Conservation (phyloP, 139 green algal genomes). For the Coelastrella sp. region DNA sequence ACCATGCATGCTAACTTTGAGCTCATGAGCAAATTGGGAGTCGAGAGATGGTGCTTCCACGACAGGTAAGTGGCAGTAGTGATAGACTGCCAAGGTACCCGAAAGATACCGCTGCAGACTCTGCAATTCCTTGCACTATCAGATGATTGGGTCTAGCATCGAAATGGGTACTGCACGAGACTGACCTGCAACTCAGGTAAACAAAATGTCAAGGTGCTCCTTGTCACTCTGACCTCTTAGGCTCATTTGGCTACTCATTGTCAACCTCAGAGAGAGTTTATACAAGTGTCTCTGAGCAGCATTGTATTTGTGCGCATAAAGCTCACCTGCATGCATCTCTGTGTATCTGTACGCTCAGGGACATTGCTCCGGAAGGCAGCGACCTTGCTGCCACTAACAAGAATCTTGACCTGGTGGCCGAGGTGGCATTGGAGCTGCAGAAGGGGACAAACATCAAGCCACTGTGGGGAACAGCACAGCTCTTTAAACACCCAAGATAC, state of each 20-base stretch:
- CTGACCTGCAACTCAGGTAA: too few relatives aligned
- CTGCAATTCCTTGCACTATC: too few relatives aligned
- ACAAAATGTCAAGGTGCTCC: too few relatives aligned
- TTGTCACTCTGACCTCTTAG: too few relatives aligned
- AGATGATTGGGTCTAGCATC: too few relatives aligned
- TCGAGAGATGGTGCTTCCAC: conserved; percentile 85
- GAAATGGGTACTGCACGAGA: too few relatives aligned
- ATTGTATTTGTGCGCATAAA: not conserved
- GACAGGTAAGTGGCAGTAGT: conserved; percentile 56
- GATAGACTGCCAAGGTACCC: not conserved
- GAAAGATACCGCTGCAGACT: not conserved
- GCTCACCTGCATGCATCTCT: not conserved
- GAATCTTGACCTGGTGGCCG: conserved; percentile 52
- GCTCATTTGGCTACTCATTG: too few relatives aligned
- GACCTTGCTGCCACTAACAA: conserved; percentile 63
- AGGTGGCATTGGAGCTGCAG: conserved; percentile 63
- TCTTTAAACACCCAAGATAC: conserved; percentile 84
- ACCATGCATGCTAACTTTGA: conserved; percentile 81
- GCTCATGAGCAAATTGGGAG: conserved; percentile 77
- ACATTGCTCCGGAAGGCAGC: conserved; percentile 70
- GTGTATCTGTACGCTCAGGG: conserved; percentile 48
- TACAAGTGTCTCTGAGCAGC: not conserved
- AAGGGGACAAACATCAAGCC: conserved; percentile 56
- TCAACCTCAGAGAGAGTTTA: too few relatives aligned
- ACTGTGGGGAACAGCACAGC: conserved; percentile 82